These are phyloP conservation scores for Fusarium keratoplasticum DNA, from an alignment of 2,329 filamentous ascomycete genomes.

Conservation along the genomic window DNA sequence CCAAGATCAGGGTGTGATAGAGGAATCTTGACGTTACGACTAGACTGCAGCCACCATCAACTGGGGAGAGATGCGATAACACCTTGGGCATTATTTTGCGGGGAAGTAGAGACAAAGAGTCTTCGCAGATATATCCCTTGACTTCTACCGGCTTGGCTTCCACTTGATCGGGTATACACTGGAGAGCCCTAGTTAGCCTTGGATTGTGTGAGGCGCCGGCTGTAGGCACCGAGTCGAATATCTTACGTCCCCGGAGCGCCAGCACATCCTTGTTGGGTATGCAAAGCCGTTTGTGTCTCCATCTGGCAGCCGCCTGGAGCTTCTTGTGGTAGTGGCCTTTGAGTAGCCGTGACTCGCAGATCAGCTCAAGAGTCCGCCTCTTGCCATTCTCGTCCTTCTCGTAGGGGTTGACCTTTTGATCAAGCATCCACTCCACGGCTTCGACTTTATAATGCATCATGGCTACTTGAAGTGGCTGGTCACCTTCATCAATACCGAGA, in stretches of 20 bases:
- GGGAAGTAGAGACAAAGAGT: background rate
- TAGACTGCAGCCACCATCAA: background rate
- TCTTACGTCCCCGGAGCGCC: background rate
- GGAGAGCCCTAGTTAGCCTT: background rate
- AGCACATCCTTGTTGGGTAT: background rate
- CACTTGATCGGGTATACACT: background rate
- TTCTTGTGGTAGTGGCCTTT: background rate
- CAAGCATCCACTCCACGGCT: constrained; percentile 1
- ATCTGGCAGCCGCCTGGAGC: background rate
- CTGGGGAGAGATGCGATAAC: background rate
- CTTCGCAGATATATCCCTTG: background rate
- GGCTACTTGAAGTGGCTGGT: background rate
- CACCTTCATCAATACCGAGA: background rate
- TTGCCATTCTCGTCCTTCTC: background rate
- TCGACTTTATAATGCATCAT: background rate
- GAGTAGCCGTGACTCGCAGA: background rate
- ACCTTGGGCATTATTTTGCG: background rate
- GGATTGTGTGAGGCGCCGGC: background rate
- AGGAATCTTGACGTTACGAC: background rate
- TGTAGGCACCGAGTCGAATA: background rate
- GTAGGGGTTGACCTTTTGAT: background rate
- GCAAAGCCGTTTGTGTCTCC: background rate
- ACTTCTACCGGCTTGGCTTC: background rate
- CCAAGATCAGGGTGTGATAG: background rate
- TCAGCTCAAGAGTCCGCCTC: background rate